A percentile compares a stretch with the other conserved stretches of the same genome.
Conservation (phyloP, 192 early-diverging fungal genomes). For the Dissophora ornata region DNA sequence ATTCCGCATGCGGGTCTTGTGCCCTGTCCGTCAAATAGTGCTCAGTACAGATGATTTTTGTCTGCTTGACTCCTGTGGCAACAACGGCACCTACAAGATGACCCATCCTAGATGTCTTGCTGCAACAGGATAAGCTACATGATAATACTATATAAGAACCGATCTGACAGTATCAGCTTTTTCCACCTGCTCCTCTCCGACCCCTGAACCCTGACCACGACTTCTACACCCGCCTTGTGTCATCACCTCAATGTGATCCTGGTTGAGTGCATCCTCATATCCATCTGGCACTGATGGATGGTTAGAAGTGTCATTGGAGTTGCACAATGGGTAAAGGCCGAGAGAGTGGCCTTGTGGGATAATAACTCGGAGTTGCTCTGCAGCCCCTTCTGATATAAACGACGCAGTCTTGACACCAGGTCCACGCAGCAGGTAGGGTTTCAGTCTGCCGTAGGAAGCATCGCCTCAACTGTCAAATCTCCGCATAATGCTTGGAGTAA, state of each 20-base stretch:
- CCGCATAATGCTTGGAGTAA: constrained; percentile 18
- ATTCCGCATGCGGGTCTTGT: constrained; percentile 33
- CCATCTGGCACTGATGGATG: constrained; percentile 32
- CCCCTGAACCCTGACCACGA: no score
- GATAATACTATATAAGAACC: no score
- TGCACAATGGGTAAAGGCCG: constrained; percentile 24
- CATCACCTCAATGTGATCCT: constrained; percentile 28
- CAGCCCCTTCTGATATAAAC: constrained; percentile 26
- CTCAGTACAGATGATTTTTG: constrained; percentile 13
- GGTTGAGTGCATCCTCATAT: constrained; percentile 33
- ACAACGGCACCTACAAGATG: constrained; percentile 26
- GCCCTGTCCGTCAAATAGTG: constrained; percentile 17
- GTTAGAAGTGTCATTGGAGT: constrained; percentile 18
- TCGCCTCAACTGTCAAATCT: no score
- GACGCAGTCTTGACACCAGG: constrained; percentile 25
- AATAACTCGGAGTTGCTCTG: constrained; percentile 13
- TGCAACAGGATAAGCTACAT: no score
- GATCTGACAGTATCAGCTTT: no score
- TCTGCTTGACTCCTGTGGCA: constrained; percentile 16
- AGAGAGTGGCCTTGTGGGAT: constrained; percentile 21
- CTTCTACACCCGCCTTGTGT: constrained; percentile 29
- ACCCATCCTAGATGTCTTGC: constrained; percentile 18
- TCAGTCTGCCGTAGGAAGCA: no score
- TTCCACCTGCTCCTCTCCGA: no score
- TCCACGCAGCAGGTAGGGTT: constrained; percentile 17